A percentile compares a stretch with the other conserved stretches of the same genome.
Evolutionary conservation across 192 early-diverging fungal genomes (phyloP).

Genomic region (Martensiomyces pterosporus): DNA sequence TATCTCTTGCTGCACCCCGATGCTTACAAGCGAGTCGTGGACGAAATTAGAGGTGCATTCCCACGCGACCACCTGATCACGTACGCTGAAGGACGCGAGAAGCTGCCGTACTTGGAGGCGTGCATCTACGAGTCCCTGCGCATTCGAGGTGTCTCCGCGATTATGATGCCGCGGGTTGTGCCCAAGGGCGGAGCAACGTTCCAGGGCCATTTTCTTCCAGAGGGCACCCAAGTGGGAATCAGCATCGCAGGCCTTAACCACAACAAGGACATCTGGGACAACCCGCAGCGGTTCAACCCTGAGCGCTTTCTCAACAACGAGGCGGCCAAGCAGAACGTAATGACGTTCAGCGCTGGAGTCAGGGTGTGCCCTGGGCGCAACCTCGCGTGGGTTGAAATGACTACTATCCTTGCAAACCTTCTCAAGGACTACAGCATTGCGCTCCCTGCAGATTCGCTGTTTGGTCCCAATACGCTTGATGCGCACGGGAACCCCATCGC

Average conservation of each 20-base stretch:
- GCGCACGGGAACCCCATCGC: conserved; percentile 4
- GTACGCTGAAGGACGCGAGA: conserved; percentile 25
- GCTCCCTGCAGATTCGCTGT: conserved; percentile 4
- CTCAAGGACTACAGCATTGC: conserved; percentile 26
- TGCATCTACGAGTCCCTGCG: conserved; percentile 45
- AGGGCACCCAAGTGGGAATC: conserved; percentile 10
- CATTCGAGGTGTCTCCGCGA: conserved; percentile 18
- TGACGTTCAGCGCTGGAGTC: conserved; percentile 35
- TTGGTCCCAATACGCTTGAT: conserved; percentile 9
- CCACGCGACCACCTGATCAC: conserved; percentile 23
- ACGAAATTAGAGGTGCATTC: conserved; percentile 28
- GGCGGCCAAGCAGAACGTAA: conserved; percentile 6
- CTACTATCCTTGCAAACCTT: conserved; percentile 18
- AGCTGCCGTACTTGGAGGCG: conserved; percentile 39
- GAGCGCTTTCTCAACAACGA: conserved; percentile 26
- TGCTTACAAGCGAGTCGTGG: conserved; percentile 6
- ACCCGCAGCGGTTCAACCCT: conserved; percentile 22
- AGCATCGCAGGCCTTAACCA: conserved; percentile 25
- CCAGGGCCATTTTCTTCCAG: conserved; percentile 31
- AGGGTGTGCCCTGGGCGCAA: conserved; percentile 34
- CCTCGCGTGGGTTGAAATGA: conserved; percentile 27
- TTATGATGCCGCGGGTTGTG: conserved; percentile 19
- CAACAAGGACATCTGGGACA: conserved; percentile 5
- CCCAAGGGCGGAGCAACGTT: conserved; percentile 22
- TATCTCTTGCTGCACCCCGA: conserved; percentile 31